Conservation (phyloP, 305 asterid genomes). For the Fraxinus albicans region DNA sequence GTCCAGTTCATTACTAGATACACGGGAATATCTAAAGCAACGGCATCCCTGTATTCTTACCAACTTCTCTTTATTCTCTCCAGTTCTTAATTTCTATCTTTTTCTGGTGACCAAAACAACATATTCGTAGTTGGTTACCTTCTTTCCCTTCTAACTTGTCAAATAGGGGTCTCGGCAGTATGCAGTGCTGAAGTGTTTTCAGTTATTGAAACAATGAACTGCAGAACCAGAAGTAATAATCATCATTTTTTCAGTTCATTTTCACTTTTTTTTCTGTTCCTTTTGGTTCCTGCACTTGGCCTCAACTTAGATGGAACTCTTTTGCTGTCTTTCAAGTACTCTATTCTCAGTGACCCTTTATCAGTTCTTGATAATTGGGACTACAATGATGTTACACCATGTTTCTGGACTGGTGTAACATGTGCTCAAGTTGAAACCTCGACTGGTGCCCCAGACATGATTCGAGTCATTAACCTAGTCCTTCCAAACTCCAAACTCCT, state of each 20-base stretch:
- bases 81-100: constrained; percentile 21
- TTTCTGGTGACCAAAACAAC: constrained; percentile 70
- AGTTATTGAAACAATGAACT: constrained; percentile 34
- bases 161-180: constrained; percentile 28
- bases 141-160: constrained; percentile 31
- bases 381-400: constrained; percentile 64
- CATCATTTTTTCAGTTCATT: constrained; percentile 25
- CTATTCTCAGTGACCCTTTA: constrained; percentile 65
- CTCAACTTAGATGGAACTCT: constrained; percentile 76
- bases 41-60: constrained; percentile 7
- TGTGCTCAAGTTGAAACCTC: constrained; percentile 42
- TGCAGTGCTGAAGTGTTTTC: constrained; percentile 23
- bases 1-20: constrained; percentile 1
- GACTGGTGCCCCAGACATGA: constrained; percentile 31
- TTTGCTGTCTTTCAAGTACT: constrained; percentile 78
- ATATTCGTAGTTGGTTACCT: constrained; percentile 51
- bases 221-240: not conserved
- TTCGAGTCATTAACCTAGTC: constrained; percentile 41
- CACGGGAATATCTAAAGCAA: constrained; percentile 12
- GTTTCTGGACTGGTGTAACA: constrained; percentile 71
- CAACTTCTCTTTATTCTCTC: constrained; percentile 28
- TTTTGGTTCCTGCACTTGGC: constrained; percentile 37
- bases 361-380: constrained; percentile 82
- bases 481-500: constrained; percentile 63
- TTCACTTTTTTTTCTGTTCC: constrained; percentile 31